Evolutionary conservation across 163 green algal species (phyloP).

Genomic region (Coccomyxa subellipsoidea): DNA sequence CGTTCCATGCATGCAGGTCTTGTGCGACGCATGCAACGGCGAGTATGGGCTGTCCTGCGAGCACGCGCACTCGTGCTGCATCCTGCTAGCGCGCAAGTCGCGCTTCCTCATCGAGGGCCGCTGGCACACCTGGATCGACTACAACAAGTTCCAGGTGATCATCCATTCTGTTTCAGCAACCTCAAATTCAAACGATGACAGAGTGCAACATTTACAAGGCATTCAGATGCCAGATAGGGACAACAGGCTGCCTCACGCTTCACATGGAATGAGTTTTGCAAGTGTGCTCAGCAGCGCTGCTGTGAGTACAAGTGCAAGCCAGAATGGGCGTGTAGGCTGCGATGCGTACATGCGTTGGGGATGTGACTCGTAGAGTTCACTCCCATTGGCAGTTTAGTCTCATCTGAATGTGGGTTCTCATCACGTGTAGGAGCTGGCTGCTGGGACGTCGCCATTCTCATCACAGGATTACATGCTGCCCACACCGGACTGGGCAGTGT

Average conservation of each 20-base stretch:
- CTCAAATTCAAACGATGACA: background rate
- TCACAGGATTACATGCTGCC: constrained; percentile 67
- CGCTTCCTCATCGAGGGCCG: constrained; percentile 49
- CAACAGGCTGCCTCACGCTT: background rate
- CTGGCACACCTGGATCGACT: constrained; percentile 88
- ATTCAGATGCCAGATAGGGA: background rate
- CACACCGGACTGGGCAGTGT: constrained; percentile 73
- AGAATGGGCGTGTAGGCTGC: background rate
- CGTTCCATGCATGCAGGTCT: constrained; percentile 19
- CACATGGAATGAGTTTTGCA: background rate
- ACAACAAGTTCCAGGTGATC: constrained; percentile 51
- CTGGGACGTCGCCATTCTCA: constrained; percentile 44
- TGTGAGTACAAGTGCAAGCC: background rate
- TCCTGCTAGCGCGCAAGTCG: constrained; percentile 63
- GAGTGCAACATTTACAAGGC: background rate
- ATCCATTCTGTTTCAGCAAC: background rate
- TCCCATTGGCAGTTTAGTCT: too few species aligned
- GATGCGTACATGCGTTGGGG: too few species aligned
- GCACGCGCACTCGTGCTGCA: constrained; percentile 79
- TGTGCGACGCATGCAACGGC: constrained; percentile 48
- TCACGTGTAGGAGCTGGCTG: constrained; percentile 53
- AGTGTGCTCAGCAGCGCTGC: background rate
- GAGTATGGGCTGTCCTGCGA: constrained; percentile 78
- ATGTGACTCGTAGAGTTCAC: too few species aligned
- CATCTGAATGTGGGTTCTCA: background rate